Percentiles rank a stretch among this genome's conserved stretches.
These are phyloP conservation scores for Suhomyces kilbournensis DNA, from an alignment of 805 yeast genomes.

Conservation along the genomic window DNA sequence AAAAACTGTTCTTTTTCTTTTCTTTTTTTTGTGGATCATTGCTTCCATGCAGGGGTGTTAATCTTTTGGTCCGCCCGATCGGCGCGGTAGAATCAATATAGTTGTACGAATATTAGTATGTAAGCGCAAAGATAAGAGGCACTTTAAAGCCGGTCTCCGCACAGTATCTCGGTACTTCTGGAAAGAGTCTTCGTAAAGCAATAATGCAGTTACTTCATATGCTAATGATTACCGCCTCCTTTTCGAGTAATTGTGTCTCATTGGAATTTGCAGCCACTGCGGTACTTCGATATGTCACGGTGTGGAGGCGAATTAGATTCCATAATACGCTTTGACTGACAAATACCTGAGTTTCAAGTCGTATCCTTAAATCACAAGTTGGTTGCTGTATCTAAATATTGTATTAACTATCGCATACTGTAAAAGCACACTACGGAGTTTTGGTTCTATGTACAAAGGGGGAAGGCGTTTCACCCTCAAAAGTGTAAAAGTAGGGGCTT, in stretches of 20 bases:
- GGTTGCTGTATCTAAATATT: neutral
- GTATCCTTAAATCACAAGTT: neutral
- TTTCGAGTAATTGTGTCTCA: neutral
- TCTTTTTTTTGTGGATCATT: neutral
- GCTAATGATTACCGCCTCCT: neutral
- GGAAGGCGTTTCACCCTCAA: neutral
- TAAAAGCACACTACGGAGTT: neutral
- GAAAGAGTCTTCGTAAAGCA: neutral
- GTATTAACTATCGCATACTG: neutral
- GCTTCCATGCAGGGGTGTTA: neutral
- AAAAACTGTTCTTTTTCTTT: neutral
- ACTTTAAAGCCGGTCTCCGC: neutral
- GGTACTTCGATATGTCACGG: neutral
- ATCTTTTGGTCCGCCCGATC: neutral
- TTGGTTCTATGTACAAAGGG: neutral
- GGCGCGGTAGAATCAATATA: neutral
- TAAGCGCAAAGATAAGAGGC: neutral
- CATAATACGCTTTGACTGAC: neutral
- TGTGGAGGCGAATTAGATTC: neutral
- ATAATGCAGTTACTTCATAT: neutral
- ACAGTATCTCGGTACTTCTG: neutral
- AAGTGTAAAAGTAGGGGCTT: neutral
- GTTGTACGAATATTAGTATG: neutral
- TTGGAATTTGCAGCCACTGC: neutral
- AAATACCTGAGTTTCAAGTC: neutral